A percentile compares a stretch with the other conserved stretches of the same genome.
Evolutionary conservation across 306 rosid species (phyloP).

Genomic region (Heteromeles arbutifolia): DNA sequence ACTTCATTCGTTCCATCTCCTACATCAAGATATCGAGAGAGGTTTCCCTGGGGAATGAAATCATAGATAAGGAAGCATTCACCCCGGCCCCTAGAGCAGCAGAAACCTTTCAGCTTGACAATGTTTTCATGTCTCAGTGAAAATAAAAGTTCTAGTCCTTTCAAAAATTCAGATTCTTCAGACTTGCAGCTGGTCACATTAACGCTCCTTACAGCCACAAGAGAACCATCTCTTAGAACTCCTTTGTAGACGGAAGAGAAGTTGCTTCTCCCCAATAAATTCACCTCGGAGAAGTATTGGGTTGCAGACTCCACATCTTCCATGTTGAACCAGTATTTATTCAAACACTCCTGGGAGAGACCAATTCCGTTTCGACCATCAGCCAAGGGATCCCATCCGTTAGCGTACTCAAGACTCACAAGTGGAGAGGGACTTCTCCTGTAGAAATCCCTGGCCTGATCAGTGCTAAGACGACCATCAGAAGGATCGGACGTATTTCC

Average conservation of each 20-base stretch:
- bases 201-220: constrained; percentile 68
- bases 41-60: constrained; percentile 57
- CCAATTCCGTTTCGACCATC: constrained; percentile 41
- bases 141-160: constrained; percentile 54
- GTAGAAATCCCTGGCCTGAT: constrained; percentile 52
- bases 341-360: constrained; percentile 41
- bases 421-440: constrained; percentile 72
- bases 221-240: constrained; percentile 76
- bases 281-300: constrained; percentile 68
- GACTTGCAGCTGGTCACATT: constrained; percentile 71
- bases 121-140: constrained; percentile 77
- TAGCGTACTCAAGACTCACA: constrained; percentile 63
- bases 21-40: constrained; percentile 60
- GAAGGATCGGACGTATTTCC: constrained; percentile 39
- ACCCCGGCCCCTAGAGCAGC: constrained; percentile 87
- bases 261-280: constrained; percentile 59
- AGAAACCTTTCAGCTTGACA: constrained; percentile 74
- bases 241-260: constrained; percentile 85
- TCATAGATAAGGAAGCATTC: constrained; percentile 88
- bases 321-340: constrained; percentile 52
- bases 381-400: constrained; percentile 68
- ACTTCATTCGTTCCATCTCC: constrained; percentile 51
- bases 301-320: constrained; percentile 96
- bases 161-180: constrained; percentile 73
- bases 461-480: constrained; percentile 58